Conservation (phyloP, 306 rosid species). For the Cercis canadensis region DNA sequence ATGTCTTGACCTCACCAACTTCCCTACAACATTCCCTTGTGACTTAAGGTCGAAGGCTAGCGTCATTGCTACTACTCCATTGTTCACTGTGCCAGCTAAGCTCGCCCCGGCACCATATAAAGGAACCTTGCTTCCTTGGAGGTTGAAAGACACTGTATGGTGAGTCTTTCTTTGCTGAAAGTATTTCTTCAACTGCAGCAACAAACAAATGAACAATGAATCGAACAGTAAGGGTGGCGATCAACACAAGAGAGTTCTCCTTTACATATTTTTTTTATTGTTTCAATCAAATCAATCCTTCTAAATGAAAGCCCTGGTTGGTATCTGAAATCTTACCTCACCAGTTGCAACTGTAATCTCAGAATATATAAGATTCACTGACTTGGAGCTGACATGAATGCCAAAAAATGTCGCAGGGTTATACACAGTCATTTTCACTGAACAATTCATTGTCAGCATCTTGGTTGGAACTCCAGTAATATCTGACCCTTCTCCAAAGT, state of each 20-base stretch:
- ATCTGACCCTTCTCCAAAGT: constrained; percentile 83
- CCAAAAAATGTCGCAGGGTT: constrained; percentile 92
- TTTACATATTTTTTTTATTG: neutral
- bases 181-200: constrained; percentile 71
- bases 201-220: constrained; percentile 21
- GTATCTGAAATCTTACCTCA: constrained; percentile 55
- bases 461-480: constrained; percentile 86
- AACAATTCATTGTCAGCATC: constrained; percentile 78
- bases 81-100: constrained; percentile 48
- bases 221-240: constrained; percentile 1
- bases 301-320: neutral
- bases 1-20: constrained; percentile 74
- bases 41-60: constrained; percentile 70
- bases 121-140: constrained; percentile 78
- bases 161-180: constrained; percentile 72
- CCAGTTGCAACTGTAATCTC: constrained; percentile 78
- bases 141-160: constrained; percentile 50
- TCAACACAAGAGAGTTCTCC: constrained; percentile 8
- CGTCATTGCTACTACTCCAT: constrained; percentile 58
- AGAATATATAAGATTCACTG: constrained; percentile 76
- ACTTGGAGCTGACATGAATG: constrained; percentile 65
- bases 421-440: constrained; percentile 66
- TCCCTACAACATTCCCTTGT: constrained; percentile 65
- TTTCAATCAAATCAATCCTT: neutral
- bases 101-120: constrained; percentile 81